A percentile compares a stretch with the other conserved stretches of the same genome.
These are phyloP conservation scores for Rhizopogon parksii DNA, from an alignment of 1,284 basidiomycete genomes.

Conservation along the genomic window DNA sequence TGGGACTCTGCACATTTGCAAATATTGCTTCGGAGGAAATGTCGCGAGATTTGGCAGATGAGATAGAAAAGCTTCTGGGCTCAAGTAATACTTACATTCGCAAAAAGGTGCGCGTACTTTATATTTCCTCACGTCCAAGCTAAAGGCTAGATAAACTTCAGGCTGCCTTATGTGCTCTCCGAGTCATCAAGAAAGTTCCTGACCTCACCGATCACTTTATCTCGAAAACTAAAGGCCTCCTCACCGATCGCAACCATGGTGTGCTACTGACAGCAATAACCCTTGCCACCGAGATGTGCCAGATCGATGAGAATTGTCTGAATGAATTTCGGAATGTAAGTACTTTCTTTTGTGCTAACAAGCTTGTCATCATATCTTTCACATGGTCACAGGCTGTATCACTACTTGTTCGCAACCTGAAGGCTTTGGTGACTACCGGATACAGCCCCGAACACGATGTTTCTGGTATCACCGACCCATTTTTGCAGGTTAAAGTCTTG, in stretches of 20 bases:
- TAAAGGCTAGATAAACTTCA: conserved; percentile 27
- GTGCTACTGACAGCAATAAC: conserved; percentile 93
- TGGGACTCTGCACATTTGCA: conserved; percentile 97
- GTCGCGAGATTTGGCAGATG: conserved; percentile 93
- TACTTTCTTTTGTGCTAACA: conserved; percentile 6
- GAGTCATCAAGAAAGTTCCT: conserved; percentile 94
- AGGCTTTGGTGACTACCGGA: conserved; percentile 92
- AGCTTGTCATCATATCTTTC: conserved; percentile 2
- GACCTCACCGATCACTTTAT: conserved; percentile 95
- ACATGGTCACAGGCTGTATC: conserved; percentile 68
- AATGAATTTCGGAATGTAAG: conserved; percentile 85
- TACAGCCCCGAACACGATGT: conserved; percentile 99
- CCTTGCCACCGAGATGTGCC: conserved; percentile 92
- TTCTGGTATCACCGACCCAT: conserved; percentile 98
- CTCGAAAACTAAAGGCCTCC: conserved; percentile 80
- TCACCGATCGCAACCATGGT: conserved; percentile 96
- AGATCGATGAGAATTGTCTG: conserved; percentile 66
- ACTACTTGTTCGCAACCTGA: conserved; percentile 90
- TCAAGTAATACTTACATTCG: conserved; percentile 99
- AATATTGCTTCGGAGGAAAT: conserved; percentile 99
- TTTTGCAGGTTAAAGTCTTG: conserved; percentile 96
- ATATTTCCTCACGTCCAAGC: neutral
- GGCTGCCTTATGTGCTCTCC: conserved; percentile 95
- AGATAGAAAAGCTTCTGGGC: conserved; percentile 95
- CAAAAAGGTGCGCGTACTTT: conserved; percentile 70